Evolutionary conservation across 495 filamentous ascomycete species (phyloP), one percentile per base, ranked within the genome.

Genomic region (Podospora appendiculata): DNA sequence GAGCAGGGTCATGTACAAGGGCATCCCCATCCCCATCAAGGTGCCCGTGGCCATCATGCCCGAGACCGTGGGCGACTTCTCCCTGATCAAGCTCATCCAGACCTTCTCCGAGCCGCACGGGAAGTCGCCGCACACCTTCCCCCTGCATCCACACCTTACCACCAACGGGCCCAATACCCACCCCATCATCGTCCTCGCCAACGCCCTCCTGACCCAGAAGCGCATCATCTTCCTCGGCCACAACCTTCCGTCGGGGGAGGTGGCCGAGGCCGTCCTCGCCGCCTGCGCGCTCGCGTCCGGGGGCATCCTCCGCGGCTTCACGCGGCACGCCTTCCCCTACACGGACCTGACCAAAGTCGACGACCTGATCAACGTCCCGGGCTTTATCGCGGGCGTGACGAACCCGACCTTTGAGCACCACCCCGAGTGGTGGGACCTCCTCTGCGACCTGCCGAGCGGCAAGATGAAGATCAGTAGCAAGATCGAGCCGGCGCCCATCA

Each of bases 331-430:
- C 12, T 99, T 99, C 63, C 93, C 93, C 6, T 99, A 99, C 64
- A 99, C 93, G 7, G 93, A 99, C 67, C 78, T 99, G 17, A 95
- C 89, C 41, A 99, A 99, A 67, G 89, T 99, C 45, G 93, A 99
- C 58, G 93, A 97, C 64, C 80, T 99, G 6, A 77, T 97, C 33
- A 88, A 89, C 55, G 94, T 99, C 1, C 91, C 94, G 16, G 93
- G 93, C 8, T 99, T 99, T 65, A 94, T 99, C 61, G 93, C 93
- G 16, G 93, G 93, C 52, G 93, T 99, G 14, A 99, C 93, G 3
- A 99, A 99, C 68, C 93, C 91, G 8, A 89, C 87, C 0, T 97
- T 99, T 66, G 89, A 90, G 54, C 82, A 91, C 58, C 92, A 96
- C 59, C 87, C 86, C 0, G 90, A 95, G 60, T 99, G 93, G 93